Conservation (phyloP, 306 rosid species). For the Vigna trinervia region DNA sequence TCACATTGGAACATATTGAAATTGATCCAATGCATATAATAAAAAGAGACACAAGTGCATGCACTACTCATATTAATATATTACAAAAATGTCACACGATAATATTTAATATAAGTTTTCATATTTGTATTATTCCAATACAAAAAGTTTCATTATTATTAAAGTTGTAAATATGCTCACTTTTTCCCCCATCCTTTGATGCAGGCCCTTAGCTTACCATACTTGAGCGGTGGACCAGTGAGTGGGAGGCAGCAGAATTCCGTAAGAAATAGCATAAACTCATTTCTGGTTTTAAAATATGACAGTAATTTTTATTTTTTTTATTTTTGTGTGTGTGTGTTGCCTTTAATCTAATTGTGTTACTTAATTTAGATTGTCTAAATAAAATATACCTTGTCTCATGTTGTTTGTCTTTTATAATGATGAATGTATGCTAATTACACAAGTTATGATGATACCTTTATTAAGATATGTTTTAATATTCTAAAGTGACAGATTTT, state of each 20-base stretch:
- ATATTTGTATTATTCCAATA: constrained; percentile 44
- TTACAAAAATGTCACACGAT: background rate
- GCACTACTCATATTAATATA: background rate
- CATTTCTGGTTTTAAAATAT: background rate
- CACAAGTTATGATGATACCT: background rate
- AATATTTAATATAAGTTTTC: background rate
- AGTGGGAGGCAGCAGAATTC: constrained; percentile 75
- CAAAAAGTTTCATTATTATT: constrained; percentile 22
- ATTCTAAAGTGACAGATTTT: background rate
- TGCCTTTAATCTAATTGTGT: background rate
- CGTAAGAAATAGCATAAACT: constrained; percentile 59
- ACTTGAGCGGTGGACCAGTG: constrained; percentile 75
- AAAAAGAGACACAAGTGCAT: background rate
- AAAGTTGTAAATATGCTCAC: constrained; percentile 47
- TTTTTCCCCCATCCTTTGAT: constrained; percentile 31
- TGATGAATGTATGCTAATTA: background rate
- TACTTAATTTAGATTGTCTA: background rate
- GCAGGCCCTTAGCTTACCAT: constrained; percentile 96
- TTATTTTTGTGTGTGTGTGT: too few relatives aligned
- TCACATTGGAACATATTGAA: constrained; percentile 9
- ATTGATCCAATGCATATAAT: background rate
- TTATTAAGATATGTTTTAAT: background rate
- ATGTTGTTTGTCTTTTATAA: background rate
- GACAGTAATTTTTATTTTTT: too few relatives aligned
- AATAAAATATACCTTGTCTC: background rate